Evolutionary conservation across 306 rosid species (phyloP), one percentile per base, ranked within the genome.

Genomic region (Albizia julibrissin): DNA sequence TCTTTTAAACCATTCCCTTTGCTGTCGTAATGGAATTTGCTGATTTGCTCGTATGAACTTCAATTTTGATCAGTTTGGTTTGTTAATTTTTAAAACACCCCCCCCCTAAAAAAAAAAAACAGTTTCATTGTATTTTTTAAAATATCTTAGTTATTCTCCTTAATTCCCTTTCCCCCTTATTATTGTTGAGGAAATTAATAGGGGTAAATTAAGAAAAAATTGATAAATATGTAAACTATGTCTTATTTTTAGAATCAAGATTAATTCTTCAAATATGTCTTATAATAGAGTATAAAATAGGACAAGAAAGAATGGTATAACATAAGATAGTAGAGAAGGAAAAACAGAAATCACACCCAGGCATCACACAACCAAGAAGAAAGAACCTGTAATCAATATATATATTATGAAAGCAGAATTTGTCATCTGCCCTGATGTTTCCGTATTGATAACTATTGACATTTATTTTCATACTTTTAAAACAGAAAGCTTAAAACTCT

Each of bases 1-100:
- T 50, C 47, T 75, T 75, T 75, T 75, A 71, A 49, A 56, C 69
- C 69, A 64, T 79, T 47, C 80, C 77, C 81, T 34, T 49, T 50
- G 14, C 70, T 64, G 67, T 83, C 50, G 16, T 52, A 24, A 72
- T 67, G 29, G 56, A 56, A 6, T 71, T 6, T 37, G 37, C 72
- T 43, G 50, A 19, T 24, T 3, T 29, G 56, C 76, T 43, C 61
- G 8, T 10, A 42, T 49, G 44, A 54, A 77, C 72, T 76, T 66
- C 58, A 67, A 66, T 81, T 77, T 71, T 27, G 43, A 42, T 81
- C 59, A 31, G 59, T 43, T 42, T 34, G 19, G 5, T 66, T 15
- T 66, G 65, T 84, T 73, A 50, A 22, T 85, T 65, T 21, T 72
- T 10, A 61, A 59, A 40, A 74, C 27, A 19, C 39, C 65, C 18